Evolutionary conservation across 176 grass and related monocot species (phyloP).

Genomic region (Luzula sylvatica): DNA sequence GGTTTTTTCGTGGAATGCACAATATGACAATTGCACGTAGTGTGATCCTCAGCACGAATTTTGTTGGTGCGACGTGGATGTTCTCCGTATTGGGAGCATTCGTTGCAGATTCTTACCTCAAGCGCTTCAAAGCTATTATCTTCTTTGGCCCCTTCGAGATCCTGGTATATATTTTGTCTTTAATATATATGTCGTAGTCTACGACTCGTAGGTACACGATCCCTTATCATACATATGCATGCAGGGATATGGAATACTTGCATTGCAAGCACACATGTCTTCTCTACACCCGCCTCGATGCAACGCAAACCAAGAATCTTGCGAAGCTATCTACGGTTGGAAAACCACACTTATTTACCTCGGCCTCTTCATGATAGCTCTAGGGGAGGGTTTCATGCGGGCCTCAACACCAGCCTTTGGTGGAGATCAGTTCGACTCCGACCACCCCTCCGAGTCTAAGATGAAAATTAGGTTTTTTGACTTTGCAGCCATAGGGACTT

Average conservation of each 20-base stretch:
- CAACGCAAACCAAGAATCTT: background rate
- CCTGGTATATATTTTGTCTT: slow-evolving; percentile 2
- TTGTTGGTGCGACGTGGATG: background rate
- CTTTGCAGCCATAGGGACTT: slow-evolving; percentile 19
- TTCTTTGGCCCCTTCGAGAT: slow-evolving; percentile 3
- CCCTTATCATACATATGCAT: no score
- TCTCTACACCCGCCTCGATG: slow-evolving; percentile 17
- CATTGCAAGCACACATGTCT: slow-evolving; percentile 30
- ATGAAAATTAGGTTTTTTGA: slow-evolving; percentile 29
- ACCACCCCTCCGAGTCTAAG: slow-evolving; percentile 12
- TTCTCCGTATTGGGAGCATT: background rate
- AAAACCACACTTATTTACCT: slow-evolving; percentile 11
- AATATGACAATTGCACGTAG: no score
- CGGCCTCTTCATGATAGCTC: slow-evolving; percentile 21
- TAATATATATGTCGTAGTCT: no score
- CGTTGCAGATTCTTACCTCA: slow-evolving; percentile 3
- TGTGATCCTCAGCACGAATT: background rate
- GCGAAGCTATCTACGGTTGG: slow-evolving; percentile 18
- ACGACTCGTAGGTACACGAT: no score
- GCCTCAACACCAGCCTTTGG: slow-evolving; percentile 24
- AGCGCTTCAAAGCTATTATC: slow-evolving; percentile 12
- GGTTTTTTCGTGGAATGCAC: no score
- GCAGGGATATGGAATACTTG: slow-evolving; percentile 35
- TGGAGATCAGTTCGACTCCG: slow-evolving; percentile 28
- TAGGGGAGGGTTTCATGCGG: slow-evolving; percentile 29